A percentile compares a stretch with the other conserved stretches of the same genome.
These are phyloP conservation scores for Vicia villosa DNA, from an alignment of 306 rosid species.

Conservation along the genomic window DNA sequence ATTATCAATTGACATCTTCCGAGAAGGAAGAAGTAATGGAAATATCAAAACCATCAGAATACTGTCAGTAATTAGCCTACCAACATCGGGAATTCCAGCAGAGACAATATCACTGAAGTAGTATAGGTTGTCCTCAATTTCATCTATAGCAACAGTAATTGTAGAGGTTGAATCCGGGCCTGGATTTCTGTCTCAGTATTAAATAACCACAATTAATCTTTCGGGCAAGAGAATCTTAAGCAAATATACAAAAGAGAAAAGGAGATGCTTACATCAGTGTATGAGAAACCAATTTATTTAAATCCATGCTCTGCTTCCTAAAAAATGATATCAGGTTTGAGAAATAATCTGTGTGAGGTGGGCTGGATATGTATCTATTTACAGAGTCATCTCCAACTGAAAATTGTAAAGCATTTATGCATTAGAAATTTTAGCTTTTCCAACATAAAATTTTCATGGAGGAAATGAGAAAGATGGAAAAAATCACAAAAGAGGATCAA, in stretches of 20 bases:
- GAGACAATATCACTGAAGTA: constrained; percentile 88
- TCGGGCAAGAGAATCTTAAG: constrained; percentile 34
- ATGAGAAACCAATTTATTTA: constrained; percentile 63
- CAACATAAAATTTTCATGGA: constrained; percentile 10
- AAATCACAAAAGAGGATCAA: not conserved
- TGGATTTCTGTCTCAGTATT: constrained; percentile 62
- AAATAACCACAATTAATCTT: constrained; percentile 41
- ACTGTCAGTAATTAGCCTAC: constrained; percentile 72
- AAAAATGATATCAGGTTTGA: constrained; percentile 73
- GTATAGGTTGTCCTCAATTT: constrained; percentile 93
- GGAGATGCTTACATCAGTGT: constrained; percentile 56
- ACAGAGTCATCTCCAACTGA: constrained; percentile 94
- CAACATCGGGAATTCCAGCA: constrained; percentile 95
- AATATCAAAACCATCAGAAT: constrained; percentile 77
- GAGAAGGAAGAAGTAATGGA: constrained; percentile 86
- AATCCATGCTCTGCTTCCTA: constrained; percentile 71
- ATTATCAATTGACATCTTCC: constrained; percentile 49
- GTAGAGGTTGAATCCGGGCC: constrained; percentile 57
- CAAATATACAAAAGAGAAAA: constrained; percentile 12
- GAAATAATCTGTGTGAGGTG: constrained; percentile 75
- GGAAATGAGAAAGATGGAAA: constrained; percentile 15
- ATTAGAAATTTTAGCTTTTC: constrained; percentile 28
- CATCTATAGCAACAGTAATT: constrained; percentile 73
- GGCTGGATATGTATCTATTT: constrained; percentile 77
- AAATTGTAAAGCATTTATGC: constrained; percentile 38